Percentiles rank a stretch among this genome's conserved stretches.
Evolutionary conservation across 2,329 filamentous ascomycete species (phyloP).

Genomic region (Exophiala dermatitidis): DNA sequence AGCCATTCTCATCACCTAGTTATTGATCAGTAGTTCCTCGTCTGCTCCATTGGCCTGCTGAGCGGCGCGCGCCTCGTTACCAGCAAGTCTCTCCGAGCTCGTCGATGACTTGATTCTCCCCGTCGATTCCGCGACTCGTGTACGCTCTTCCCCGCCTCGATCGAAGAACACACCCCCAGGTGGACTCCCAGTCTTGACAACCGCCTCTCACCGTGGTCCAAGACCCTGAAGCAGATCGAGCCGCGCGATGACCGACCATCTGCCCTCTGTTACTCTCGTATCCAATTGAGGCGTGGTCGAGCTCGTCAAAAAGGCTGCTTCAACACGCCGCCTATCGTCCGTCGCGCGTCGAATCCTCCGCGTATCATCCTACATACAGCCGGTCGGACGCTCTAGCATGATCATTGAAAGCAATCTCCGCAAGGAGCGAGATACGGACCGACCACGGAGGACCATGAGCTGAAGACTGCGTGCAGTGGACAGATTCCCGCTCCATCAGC

Average conservation of each 20-base stretch:
- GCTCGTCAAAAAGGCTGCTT: not conserved
- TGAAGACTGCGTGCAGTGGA: constrained; percentile 3
- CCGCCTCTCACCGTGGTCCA: not conserved
- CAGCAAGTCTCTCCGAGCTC: not conserved
- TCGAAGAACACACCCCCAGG: not conserved
- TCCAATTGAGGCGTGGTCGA: not conserved
- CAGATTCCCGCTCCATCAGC: not conserved
- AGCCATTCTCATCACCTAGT: constrained; percentile 2
- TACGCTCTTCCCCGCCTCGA: not conserved
- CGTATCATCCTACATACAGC: not conserved
- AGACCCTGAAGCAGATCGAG: not conserved
- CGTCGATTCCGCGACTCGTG: not conserved
- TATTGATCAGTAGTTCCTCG: not conserved
- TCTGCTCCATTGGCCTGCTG: not conserved
- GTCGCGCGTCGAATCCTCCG: not conserved
- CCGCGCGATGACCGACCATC: constrained; percentile 9
- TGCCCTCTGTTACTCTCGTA: not conserved
- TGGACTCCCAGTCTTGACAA: not conserved
- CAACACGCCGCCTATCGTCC: not conserved
- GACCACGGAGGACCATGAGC: constrained; percentile 11
- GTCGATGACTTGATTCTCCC: not conserved
- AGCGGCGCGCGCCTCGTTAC: not conserved
- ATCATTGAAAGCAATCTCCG: constrained; percentile 11
- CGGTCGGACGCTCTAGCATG: constrained; percentile 16
- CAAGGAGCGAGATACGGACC: constrained; percentile 7